Evolutionary conservation across 2,329 filamentous ascomycete genomes (phyloP), one percentile per base, ranked within the genome.

Genomic region (Verticillium nubilum): DNA sequence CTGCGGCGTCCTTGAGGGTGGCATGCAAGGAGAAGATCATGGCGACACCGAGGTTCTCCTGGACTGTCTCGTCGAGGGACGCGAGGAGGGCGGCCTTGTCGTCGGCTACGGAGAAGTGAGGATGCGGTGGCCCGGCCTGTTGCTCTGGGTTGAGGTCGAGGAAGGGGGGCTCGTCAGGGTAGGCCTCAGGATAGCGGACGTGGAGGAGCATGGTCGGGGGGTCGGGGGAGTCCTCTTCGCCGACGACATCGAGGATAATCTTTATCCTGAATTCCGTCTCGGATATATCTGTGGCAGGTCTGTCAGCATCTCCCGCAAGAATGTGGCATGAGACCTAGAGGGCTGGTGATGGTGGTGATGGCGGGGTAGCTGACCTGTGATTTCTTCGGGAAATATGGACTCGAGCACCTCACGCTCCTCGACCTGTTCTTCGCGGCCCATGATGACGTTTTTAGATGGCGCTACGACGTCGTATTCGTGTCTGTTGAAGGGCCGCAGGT

Each of bases 351-450:
- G 13, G 55, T 37, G 35, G 27, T 27, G 27, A 33, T 63, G 61
- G 62, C 56, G 62, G 62, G 62, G 62, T 58, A 58, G 64, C 74
- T 54, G 70, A 94, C 92, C 90, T 83, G 88, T 94, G 67, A 99
- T 97, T 78, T 99, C 95, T 62, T 99, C 94, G 1, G 95, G 92
- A 67, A 98, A 99, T 71, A 99, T 99, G 62, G 94, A 97, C 71
- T 96, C 92, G 72, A 99, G 91, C 68, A 99, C 94, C 76, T 99
- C 95, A 63, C 93, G 88, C 83, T 99, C 95, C 78, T 99, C 95
- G 65, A 88, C 78, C 75, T 99, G 95, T 62, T 99, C 95, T 81
- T 98, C 94, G 72, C 78, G 82, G 56, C 86, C 86, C 86, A 89
- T 88, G 7, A 63, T 78, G 66, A 56, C 47, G 57, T 42, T 60